Conservation (phyloP, 2,329 filamentous ascomycete species). For the Grosmannia penicillata region DNA sequence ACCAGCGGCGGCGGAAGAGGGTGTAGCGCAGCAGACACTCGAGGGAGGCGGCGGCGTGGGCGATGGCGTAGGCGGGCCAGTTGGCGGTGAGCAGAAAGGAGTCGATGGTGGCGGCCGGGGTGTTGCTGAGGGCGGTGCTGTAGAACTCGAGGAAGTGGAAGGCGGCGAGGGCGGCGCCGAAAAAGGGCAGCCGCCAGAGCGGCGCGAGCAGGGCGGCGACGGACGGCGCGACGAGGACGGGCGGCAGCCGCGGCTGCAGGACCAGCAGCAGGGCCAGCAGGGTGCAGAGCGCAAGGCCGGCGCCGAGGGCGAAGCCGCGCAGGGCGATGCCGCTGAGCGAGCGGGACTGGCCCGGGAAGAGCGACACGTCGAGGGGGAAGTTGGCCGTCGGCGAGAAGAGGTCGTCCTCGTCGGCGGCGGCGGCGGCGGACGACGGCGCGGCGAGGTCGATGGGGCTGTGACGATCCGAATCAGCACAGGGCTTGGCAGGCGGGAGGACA, state of each 20-base stretch:
- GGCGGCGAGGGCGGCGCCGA: constrained; percentile 51
- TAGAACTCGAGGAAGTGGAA: constrained; percentile 98
- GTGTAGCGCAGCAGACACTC: constrained; percentile 54
- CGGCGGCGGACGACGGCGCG: not conserved
- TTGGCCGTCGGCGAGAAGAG: constrained; percentile 8
- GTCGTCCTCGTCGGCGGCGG: not conserved
- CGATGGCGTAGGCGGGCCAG: constrained; percentile 69
- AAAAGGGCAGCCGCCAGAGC: constrained; percentile 50
- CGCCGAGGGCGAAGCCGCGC: constrained; percentile 38
- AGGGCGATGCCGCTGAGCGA: constrained; percentile 45
- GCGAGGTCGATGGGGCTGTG: not conserved
- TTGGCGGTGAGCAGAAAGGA: constrained; percentile 79
- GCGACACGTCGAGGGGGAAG: constrained; percentile 15
- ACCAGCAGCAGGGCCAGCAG: constrained; percentile 1
- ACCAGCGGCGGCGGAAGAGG: constrained; percentile 36
- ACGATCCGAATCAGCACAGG: not conserved
- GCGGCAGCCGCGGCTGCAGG: not conserved
- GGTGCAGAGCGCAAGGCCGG: constrained; percentile 22
- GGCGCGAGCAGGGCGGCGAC: constrained; percentile 25
- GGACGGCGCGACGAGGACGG: constrained; percentile 15
- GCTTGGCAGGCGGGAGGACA: not conserved
- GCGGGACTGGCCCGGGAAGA: constrained; percentile 32
- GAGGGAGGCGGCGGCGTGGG: constrained; percentile 57
- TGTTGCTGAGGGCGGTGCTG: constrained; percentile 76
- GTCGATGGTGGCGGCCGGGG: constrained; percentile 51